Percentiles rank a stretch among this genome's conserved stretches.
Evolutionary conservation across 106 monocot species (phyloP).

Genomic region (Dactylorhiza incarnata): DNA sequence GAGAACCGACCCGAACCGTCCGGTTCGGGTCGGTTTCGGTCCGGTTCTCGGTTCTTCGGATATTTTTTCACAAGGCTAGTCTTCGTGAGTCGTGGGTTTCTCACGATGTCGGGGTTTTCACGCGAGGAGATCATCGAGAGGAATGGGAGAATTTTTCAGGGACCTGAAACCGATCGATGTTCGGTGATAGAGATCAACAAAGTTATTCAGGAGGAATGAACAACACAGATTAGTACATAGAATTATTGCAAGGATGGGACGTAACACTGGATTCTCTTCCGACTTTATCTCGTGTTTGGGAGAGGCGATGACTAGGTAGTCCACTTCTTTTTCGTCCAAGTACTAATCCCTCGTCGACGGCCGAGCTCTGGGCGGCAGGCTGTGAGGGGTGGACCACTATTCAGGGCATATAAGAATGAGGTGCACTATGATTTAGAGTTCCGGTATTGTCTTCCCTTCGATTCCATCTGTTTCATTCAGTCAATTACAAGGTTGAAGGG

Average conservation of each 20-base stretch:
- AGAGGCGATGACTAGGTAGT: slow-evolving; percentile 39
- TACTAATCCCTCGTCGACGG: slow-evolving; percentile 38
- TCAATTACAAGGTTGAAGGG: slow-evolving; percentile 41
- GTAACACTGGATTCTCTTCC: slow-evolving; percentile 67
- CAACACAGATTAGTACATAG: slow-evolving; percentile 47
- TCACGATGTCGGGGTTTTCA: slow-evolving; percentile 51
- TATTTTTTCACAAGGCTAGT: too few relatives aligned
- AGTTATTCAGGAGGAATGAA: slow-evolving; percentile 53
- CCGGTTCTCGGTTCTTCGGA: too few relatives aligned
- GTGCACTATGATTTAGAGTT: slow-evolving; percentile 29
- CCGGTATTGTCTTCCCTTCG: slow-evolving; percentile 19
- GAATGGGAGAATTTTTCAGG: slow-evolving; percentile 81
- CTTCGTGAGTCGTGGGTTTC: slow-evolving; percentile 71
- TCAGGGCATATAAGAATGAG: slow-evolving; percentile 53
- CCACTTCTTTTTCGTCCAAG: slow-evolving; percentile 76
- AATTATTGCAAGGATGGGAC: slow-evolving; percentile 81
- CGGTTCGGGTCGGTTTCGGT: too few relatives aligned
- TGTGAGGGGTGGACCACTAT: slow-evolving; percentile 10
- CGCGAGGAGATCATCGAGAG: slow-evolving; percentile 48
- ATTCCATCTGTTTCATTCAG: slow-evolving; percentile 3
- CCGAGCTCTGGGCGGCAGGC: not conserved
- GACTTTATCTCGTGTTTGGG: slow-evolving; percentile 63
- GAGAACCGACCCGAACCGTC: too few relatives aligned
- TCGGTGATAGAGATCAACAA: slow-evolving; percentile 64
- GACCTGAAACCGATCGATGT: slow-evolving; percentile 56